Evolutionary conservation across 2,329 filamentous ascomycete species (phyloP).

Genomic region (Fusarium nygamai): DNA sequence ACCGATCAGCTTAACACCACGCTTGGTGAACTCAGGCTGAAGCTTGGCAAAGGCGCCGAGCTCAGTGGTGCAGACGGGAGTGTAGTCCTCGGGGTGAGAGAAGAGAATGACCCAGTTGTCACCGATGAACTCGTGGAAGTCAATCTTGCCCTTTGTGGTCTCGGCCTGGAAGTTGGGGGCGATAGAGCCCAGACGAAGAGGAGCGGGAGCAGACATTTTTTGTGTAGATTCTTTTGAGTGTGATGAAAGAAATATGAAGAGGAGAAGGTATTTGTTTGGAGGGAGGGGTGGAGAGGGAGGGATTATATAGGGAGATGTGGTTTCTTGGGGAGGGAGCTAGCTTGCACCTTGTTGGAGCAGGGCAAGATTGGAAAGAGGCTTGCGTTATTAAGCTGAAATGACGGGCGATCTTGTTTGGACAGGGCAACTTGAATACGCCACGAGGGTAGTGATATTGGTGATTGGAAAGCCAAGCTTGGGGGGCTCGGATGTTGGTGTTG

Average conservation of each 20-base stretch:
- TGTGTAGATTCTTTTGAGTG: background rate
- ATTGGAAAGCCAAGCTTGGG: slow-evolving; percentile 25
- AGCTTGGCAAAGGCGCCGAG: slow-evolving; percentile 92
- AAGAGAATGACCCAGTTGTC: slow-evolving; percentile 85
- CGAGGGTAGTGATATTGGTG: slow-evolving; percentile 26
- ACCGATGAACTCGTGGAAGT: slow-evolving; percentile 85
- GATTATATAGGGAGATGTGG: slow-evolving; percentile 30
- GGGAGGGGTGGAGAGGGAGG: slow-evolving; percentile 2
- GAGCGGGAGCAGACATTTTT: slow-evolving; percentile 47
- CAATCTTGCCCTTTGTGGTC: slow-evolving; percentile 79
- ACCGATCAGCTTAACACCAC: slow-evolving; percentile 90
- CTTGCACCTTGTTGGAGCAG: slow-evolving; percentile 24
- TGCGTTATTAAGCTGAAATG: slow-evolving; percentile 9
- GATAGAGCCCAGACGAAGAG: slow-evolving; percentile 70
- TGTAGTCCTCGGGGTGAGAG: slow-evolving; percentile 90
- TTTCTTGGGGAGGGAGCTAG: background rate
- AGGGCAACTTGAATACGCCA: slow-evolving; percentile 13
- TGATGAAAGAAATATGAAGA: background rate
- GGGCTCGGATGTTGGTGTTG: slow-evolving; percentile 1
- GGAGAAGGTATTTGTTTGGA: background rate
- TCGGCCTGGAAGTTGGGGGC: slow-evolving; percentile 88
- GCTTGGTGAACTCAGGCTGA: slow-evolving; percentile 86
- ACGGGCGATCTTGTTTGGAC: slow-evolving; percentile 21
- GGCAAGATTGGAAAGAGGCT: background rate
- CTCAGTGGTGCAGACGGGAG: slow-evolving; percentile 95